Conservation (phyloP, 2,329 filamentous ascomycete species). For the Botrytis elliptica region DNA sequence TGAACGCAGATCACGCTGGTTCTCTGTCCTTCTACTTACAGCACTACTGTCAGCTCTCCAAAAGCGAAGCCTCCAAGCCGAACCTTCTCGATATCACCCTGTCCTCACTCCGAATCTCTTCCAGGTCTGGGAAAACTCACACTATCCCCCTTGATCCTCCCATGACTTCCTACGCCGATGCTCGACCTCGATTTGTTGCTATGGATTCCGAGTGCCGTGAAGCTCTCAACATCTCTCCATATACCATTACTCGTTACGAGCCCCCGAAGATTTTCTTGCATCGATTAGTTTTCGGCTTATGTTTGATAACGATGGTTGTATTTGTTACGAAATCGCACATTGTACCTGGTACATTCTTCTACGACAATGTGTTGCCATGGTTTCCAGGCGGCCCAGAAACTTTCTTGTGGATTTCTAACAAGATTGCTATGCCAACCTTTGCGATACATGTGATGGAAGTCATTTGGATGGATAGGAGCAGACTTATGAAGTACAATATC, state of each 20-base stretch:
- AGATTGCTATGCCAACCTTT: conserved; percentile 58
- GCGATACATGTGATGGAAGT: conserved; percentile 65
- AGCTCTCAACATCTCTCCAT: conserved; percentile 56
- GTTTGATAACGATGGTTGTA: conserved; percentile 53
- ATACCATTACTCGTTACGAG: conserved; percentile 44
- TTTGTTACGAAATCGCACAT: conserved; percentile 53
- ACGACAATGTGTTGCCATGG: conserved; percentile 49
- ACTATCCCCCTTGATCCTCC: conserved; percentile 67
- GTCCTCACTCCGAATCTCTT: conserved; percentile 58
- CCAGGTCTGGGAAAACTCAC: conserved; percentile 48
- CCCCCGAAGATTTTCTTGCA: conserved; percentile 42
- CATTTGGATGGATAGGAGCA: conserved; percentile 49
- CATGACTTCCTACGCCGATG: conserved; percentile 65
- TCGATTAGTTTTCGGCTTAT: conserved; percentile 52
- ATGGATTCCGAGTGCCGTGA: conserved; percentile 64
- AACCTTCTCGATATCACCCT: conserved; percentile 65
- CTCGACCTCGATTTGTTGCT: conserved; percentile 67
- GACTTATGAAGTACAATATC: conserved; percentile 51
- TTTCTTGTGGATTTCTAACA: conserved; percentile 58
- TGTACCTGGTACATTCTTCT: conserved; percentile 50
- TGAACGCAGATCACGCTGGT: conserved; percentile 79
- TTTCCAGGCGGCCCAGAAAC: conserved; percentile 59
- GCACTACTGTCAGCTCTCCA: conserved; percentile 62
- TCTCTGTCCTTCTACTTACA: conserved; percentile 77
- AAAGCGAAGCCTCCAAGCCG: conserved; percentile 55